Evolutionary conservation across 2,329 filamentous ascomycete species (phyloP).

Genomic region (Talaromyces sp.): DNA sequence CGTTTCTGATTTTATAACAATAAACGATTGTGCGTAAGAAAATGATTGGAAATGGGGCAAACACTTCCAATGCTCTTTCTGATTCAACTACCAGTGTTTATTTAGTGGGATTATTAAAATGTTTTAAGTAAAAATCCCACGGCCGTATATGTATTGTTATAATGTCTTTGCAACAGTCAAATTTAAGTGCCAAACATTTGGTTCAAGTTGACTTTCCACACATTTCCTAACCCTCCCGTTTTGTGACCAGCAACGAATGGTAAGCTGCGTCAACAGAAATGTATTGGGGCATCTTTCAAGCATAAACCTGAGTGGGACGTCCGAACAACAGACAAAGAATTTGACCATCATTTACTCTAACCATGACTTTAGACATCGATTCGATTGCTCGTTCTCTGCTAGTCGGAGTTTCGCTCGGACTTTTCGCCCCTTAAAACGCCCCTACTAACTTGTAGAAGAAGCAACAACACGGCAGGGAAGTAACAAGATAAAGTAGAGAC

Average conservation of each 20-base stretch:
- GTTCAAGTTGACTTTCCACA: background rate
- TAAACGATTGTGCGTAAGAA: background rate
- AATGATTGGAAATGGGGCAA: background rate
- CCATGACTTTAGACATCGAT: no score
- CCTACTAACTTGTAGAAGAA: background rate
- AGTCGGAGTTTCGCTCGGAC: slow-evolving; percentile 8
- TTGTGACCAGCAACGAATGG: background rate
- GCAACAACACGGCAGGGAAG: background rate
- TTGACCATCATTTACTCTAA: background rate
- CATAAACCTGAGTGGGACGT: background rate
- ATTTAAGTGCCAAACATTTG: background rate
- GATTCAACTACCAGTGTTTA: background rate
- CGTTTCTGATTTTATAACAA: no score
- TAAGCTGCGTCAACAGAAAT: background rate
- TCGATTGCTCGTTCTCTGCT: background rate
- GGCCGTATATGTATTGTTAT: background rate
- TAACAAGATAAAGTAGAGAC: background rate
- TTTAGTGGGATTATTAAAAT: background rate
- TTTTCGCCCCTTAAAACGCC: background rate
- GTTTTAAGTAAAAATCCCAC: background rate
- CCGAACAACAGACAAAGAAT: background rate
- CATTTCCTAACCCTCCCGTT: background rate
- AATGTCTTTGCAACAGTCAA: background rate
- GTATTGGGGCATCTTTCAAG: background rate
- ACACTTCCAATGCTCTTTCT: background rate